Evolutionary conservation across 2,329 filamentous ascomycete genomes (phyloP), one percentile per base, ranked within the genome.

Genomic region (Fusarium nygamai): DNA sequence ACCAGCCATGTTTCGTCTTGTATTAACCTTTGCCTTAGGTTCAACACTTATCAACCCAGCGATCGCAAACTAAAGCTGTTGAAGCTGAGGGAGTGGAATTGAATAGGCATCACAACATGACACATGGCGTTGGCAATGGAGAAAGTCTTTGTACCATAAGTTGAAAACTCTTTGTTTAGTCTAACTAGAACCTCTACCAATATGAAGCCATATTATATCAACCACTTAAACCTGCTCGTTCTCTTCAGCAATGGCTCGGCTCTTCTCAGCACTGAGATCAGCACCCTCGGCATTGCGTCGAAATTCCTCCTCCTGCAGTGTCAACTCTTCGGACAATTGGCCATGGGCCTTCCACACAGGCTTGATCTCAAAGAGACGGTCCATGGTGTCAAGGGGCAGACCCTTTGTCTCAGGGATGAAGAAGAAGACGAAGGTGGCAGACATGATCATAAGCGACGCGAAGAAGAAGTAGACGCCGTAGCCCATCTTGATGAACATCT

Each of bases 381-480:
- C 90, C 85, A 92, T 91, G 33, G 85, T 85, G 81, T 93, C 91
- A 5, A 93, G 85, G 1, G 90, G 90, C 17, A 92, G 84, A 43
- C 87, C 85, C 83, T 92, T 92, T 8, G 91, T 92, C 83, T 93
- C 91, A 3, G 91, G 91, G 1, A 92, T 75, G 43, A 90, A 84
- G 84, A 91, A 91, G 78, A 84, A 92, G n/a, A 91, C 86, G 71
- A 91, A 93, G 59, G 88, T 68, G 48, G 87, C 83, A 0, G 88
- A 88, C 13, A 87, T 68, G 17, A 92, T 80, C 86, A 92, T 92
- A 43, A 92, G 83, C 0, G 87, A 85, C 2, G 90, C 91, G 74
- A 93, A 93, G 85, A 93, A 92, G 76, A 92, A 90, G 82, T 92
- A 93, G 2, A 92, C 90, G 27, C 90, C 91, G 74, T 89, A 92